A percentile compares a stretch with the other conserved stretches of the same genome.
These are phyloP conservation scores for Boletus huronensis DNA, from an alignment of 768 basidiomycete species.

Conservation along the genomic window DNA sequence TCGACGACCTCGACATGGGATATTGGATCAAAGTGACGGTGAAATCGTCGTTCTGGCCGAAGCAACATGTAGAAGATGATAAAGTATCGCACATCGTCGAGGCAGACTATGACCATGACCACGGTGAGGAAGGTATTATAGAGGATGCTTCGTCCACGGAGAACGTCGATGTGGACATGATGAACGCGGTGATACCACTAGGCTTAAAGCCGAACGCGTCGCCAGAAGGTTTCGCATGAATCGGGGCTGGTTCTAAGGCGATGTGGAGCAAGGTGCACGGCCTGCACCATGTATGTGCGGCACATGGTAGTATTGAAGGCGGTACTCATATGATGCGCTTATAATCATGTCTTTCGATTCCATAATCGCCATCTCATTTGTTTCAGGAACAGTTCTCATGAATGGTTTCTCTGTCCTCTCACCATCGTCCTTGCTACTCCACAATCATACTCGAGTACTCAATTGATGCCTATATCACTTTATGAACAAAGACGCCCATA, in stretches of 20 bases:
- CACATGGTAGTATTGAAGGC: not conserved
- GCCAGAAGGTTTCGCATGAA: not conserved
- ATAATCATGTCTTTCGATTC: not conserved
- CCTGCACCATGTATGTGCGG: too few relatives aligned
- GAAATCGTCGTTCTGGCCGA: not conserved
- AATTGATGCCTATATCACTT: too few relatives aligned
- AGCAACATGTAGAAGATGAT: not conserved
- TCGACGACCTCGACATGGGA: conserved; percentile 17
- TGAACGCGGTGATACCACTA: not conserved
- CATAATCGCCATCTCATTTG: too few relatives aligned
- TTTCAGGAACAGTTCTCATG: too few relatives aligned
- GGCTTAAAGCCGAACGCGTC: not conserved
- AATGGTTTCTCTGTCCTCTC: too few relatives aligned
- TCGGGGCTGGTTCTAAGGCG: not conserved
- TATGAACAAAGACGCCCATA: too few relatives aligned
- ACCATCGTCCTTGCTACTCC: too few relatives aligned
- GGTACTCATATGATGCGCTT: not conserved
- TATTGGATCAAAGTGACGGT: conserved; percentile 14
- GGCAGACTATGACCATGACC: not conserved
- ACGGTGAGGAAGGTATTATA: not conserved
- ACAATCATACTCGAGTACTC: too few relatives aligned
- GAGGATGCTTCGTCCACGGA: not conserved
- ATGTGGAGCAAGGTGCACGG: not conserved
- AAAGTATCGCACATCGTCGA: not conserved
- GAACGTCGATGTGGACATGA: not conserved